Evolutionary conservation across 441 rosid genomes (phyloP), one percentile per base, ranked within the genome.

Genomic region (Breynia disticha): DNA sequence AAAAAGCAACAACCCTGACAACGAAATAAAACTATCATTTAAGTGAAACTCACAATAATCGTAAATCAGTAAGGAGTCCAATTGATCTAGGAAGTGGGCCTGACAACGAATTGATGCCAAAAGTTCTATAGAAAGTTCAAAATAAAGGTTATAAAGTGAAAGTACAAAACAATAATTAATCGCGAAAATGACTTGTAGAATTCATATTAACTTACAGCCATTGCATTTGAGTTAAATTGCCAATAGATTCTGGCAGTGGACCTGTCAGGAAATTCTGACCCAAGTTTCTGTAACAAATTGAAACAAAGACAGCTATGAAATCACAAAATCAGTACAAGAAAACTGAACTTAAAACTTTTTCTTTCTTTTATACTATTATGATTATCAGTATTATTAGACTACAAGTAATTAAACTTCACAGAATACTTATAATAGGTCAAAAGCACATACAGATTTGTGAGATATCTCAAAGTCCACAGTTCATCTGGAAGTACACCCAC

Each of bases 1-100:
- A 37, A 50, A 22, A 22, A 11, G 51, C 16, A 24, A 38, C 4
- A 14, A 13, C 38, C 86, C 83, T 4, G 86, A 76, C 32, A 76
- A 54, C 10, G 74, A 67, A 68, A 76, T 76, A 18, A 55, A 46
- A 44, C 65, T 9, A 2, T 13, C 43, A 9, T 39, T 10, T 1
- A 14, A 39, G 11, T 9, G 12, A 39, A 16, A 4, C 79, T 74
- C 77, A 82, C 96, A 87, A 13, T 28, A 52, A 59, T 67, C 65
- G 28, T 53, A 84, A 72, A 63, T 79, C 80, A 43, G 79, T 65
- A 50, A 84, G 83, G 48, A 57, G 20, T 2, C 79, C 81, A 11
- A 81, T 65, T 66, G 76, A 86, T 43, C 49, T 64, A 7, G 96
- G 96, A 45, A 80, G 62, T 62, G 66, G 66, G 11, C 86, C 83